phyloP scores from a whole-genome alignment of 176 grass and related monocot genomes.

The maize (Zea mays) region Zm-B73-REFERENCE-NAM-5.0 NC_050099.1:179940001-179940500 shows the following conservation, averaged over 20 bases:
- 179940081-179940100: not conserved
- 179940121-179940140: not conserved
- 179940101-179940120: not conserved
- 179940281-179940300: constrained; percentile 35
- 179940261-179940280: not conserved
- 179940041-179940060: too few relatives aligned
- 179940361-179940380: not conserved
- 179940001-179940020: too few relatives aligned
- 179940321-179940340: not conserved
- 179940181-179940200: constrained; percentile 57
- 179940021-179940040: too few relatives aligned
- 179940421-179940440: not conserved
- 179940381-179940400: not conserved
- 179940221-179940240: not conserved
- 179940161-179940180: constrained; percentile 2
- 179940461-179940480: not conserved
- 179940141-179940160: rapidly evolving
- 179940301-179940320: constrained; percentile 46
- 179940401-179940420: not conserved
- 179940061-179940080: too few relatives aligned
- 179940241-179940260: not conserved
- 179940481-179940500: too few relatives aligned
- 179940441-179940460: not conserved
- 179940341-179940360: not conserved
- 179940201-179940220: not conserved